Evolutionary conservation across 1,284 basidiomycete species (phyloP).

Genomic region (Cystobasidium slooffiae): DNA sequence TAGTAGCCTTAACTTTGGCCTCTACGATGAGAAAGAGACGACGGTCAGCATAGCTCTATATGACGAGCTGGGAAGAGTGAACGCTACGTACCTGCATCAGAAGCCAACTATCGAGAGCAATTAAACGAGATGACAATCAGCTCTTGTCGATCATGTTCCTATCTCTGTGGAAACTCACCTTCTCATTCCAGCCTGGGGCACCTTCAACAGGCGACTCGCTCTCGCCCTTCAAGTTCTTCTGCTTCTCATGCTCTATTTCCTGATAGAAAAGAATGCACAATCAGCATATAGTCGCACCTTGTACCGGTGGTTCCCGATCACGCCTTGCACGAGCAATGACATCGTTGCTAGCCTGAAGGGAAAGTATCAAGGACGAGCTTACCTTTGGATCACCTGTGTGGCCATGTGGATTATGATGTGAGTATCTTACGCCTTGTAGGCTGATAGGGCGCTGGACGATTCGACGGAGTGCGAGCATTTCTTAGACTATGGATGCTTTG

Average conservation of each 20-base stretch:
- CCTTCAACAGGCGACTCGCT: slow-evolving; percentile 25
- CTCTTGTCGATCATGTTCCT: neutral
- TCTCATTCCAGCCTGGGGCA: slow-evolving; percentile 35
- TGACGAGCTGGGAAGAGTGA: neutral
- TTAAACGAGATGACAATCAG: neutral
- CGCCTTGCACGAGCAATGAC: neutral
- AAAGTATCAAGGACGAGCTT: neutral
- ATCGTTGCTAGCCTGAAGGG: neutral
- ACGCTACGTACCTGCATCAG: slow-evolving; percentile 10
- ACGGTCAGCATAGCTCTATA: neutral
- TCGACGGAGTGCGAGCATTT: slow-evolving; percentile 28
- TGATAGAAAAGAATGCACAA: neutral
- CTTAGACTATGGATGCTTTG: neutral
- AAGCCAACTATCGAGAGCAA: slow-evolving; percentile 11
- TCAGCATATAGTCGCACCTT: neutral
- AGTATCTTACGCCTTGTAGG: neutral
- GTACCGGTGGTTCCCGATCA: neutral
- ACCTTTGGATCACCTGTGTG: slow-evolving; percentile 29
- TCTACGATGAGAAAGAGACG: neutral
- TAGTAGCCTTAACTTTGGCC: slow-evolving; percentile 33
- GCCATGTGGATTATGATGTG: slow-evolving; percentile 22
- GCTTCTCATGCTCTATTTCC: slow-evolving; percentile 37
- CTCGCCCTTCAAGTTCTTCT: slow-evolving; percentile 39
- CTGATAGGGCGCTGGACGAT: slow-evolving; percentile 3
- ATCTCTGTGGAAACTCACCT: slow-evolving; percentile 6